Percentiles rank a stretch among this genome's conserved stretches.
phyloP scores from a whole-genome alignment of 306 rosid species.

The Malus sieversii region DNA sequence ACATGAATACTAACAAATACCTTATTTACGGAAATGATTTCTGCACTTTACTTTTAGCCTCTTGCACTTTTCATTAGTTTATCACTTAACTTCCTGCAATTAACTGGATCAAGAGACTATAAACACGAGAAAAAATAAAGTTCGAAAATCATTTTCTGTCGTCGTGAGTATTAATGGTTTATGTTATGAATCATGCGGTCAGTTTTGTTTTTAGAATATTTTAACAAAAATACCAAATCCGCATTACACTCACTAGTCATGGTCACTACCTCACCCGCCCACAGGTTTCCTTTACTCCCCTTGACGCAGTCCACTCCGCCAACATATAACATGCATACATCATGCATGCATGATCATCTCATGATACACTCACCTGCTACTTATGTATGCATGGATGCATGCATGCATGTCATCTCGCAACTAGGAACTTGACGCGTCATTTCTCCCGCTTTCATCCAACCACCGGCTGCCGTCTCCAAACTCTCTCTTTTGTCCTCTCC shows the following conservation, averaged over 20 bases:
- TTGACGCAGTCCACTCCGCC: not conserved
- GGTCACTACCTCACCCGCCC: not conserved
- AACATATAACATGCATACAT: not conserved
- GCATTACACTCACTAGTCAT: not conserved
- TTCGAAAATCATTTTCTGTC: too few relatives aligned
- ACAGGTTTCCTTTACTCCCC: not conserved
- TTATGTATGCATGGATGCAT: not conserved
- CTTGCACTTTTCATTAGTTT: too few relatives aligned
- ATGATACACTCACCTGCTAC: not conserved
- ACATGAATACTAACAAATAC: not conserved
- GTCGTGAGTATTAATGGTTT: too few relatives aligned
- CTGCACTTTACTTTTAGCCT: too few relatives aligned
- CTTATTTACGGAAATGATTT: too few relatives aligned
- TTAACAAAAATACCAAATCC: not conserved
- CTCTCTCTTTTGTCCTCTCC: conserved; percentile 11
- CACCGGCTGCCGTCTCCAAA: conserved; percentile 63
- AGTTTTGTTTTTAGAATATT: not conserved
- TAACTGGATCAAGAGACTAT: too few relatives aligned
- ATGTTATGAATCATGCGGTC: not conserved
- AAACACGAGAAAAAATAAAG: not conserved
- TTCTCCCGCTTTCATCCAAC: conserved; percentile 48
- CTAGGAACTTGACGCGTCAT: conserved; percentile 47
- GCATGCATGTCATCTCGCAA: not conserved
- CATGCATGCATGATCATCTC: not conserved
- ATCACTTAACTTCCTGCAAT: not conserved